Percentiles rank a stretch among this genome's conserved stretches.
phyloP scores from a whole-genome alignment of 805 yeast species.

The Komagataella phaffii region DNA sequence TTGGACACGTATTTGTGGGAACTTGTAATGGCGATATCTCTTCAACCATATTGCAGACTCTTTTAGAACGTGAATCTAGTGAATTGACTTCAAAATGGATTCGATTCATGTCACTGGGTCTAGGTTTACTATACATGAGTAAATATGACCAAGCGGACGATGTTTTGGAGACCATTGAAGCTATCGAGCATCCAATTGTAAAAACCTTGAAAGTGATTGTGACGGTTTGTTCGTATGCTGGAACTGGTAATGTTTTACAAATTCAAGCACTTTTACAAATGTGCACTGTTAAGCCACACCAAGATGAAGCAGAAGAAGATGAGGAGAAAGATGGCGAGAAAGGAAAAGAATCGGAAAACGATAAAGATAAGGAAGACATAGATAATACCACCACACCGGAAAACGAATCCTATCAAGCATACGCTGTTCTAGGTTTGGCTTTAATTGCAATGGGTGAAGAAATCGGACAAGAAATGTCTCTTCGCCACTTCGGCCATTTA shows the following conservation, averaged over 20 bases:
- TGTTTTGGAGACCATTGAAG: constrained; percentile 85
- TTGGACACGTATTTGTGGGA: constrained; percentile 92
- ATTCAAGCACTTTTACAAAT: constrained; percentile 84
- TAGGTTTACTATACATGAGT: constrained; percentile 86
- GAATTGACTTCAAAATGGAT: constrained; percentile 82
- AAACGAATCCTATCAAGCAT: constrained; percentile 60
- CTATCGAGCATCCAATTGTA: constrained; percentile 90
- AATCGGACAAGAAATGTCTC: constrained; percentile 93
- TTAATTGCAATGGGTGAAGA: constrained; percentile 95
- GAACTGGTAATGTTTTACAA: constrained; percentile 93
- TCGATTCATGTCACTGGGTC: constrained; percentile 80
- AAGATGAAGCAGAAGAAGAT: constrained; percentile 42
- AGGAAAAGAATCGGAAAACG: constrained; percentile 6
- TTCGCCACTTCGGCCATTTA: constrained; percentile 93
- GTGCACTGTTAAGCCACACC: constrained; percentile 62
- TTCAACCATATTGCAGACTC: constrained; percentile 79
- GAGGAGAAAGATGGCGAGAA: constrained; percentile 33
- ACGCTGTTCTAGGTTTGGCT: constrained; percentile 91
- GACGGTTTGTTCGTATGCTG: constrained; percentile 89
- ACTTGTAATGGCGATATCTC: constrained; percentile 92
- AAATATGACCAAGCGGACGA: constrained; percentile 91
- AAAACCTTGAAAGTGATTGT: constrained; percentile 82
- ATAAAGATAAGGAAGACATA: constrained; percentile 18
- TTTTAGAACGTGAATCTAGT: constrained; percentile 68
- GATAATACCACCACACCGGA: constrained; percentile 21